Conservation (phyloP, 441 rosid genomes). For the Jatropha podagrica region DNA sequence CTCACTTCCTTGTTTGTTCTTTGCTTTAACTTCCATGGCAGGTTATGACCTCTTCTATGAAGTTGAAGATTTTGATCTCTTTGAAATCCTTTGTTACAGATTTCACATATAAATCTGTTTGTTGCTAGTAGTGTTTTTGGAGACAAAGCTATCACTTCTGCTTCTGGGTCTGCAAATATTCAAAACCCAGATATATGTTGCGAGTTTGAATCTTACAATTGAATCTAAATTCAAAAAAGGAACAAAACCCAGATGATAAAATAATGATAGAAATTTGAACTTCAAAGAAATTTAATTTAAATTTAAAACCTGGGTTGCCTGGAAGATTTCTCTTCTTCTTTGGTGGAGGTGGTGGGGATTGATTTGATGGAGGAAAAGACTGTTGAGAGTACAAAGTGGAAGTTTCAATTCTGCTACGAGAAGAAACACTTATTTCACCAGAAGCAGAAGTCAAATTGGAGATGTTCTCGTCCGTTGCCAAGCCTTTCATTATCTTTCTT, state of each 20-base stretch:
- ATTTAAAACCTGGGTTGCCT: conserved; percentile 55
- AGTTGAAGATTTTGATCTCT: conserved; percentile 71
- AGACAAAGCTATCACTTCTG: conserved; percentile 58
- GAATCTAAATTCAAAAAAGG: too few species aligned
- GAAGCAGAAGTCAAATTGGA: conserved; percentile 58
- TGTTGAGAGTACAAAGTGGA: conserved; percentile 32
- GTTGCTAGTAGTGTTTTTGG: conserved; percentile 53
- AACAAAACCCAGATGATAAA: too few species aligned
- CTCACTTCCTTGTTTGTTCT: conserved; percentile 25
- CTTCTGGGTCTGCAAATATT: conserved; percentile 49
- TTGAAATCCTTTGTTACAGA: conserved; percentile 67
- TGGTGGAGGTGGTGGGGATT: conserved; percentile 30
- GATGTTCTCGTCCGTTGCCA: conserved; percentile 36
- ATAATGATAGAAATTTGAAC: background rate
- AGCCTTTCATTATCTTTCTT: conserved; percentile 27
- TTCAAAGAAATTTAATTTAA: background rate
- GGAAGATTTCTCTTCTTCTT: conserved; percentile 65
- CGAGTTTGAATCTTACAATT: too few species aligned
- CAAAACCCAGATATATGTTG: background rate
- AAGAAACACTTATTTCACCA: conserved; percentile 49
- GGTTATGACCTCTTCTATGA: conserved; percentile 64
- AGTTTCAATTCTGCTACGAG: conserved; percentile 33
- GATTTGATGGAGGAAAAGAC: conserved; percentile 39
- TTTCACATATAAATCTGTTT: conserved; percentile 61
- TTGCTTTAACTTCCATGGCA: conserved; percentile 65